These are phyloP conservation scores for Aspergillus pseudoglaucus DNA, from an alignment of 2,329 filamentous ascomycete species.

Conservation along the genomic window DNA sequence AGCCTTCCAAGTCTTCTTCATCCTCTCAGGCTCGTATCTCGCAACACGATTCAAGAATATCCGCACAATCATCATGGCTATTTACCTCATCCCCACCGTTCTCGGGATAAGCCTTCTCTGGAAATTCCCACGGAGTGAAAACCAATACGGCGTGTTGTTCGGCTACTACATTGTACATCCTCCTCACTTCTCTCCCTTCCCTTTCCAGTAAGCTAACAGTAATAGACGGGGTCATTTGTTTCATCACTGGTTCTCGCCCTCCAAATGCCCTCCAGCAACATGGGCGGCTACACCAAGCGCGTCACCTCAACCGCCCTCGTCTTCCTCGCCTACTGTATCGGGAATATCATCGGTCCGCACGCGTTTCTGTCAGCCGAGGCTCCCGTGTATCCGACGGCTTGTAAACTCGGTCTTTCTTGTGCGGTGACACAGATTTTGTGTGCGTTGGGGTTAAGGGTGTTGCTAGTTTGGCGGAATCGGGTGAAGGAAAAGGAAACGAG, in stretches of 20 bases:
- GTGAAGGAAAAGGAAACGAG: constrained; percentile 9
- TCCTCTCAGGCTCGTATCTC: constrained; percentile 48
- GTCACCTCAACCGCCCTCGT: constrained; percentile 42
- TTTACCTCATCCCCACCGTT: constrained; percentile 48
- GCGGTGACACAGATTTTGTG: constrained; percentile 14
- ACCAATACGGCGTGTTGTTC: constrained; percentile 44
- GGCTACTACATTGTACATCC: constrained; percentile 44
- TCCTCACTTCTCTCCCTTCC: neutral
- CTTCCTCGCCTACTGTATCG: constrained; percentile 38
- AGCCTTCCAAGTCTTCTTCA: constrained; percentile 46
- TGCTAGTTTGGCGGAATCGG: constrained; percentile 15
- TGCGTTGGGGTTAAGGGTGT: constrained; percentile 12
- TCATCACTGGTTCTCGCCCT: constrained; percentile 48
- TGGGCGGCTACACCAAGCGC: constrained; percentile 47
- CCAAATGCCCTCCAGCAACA: constrained; percentile 35
- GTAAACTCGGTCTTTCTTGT: constrained; percentile 43
- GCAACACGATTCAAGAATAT: constrained; percentile 47
- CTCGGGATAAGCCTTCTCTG: constrained; percentile 46
- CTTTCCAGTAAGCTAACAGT: neutral
- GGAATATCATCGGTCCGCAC: constrained; percentile 39
- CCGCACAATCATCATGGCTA: constrained; percentile 48
- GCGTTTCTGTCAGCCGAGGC: constrained; percentile 38
- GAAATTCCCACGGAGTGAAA: constrained; percentile 36
- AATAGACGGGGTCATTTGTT: constrained; percentile 39
- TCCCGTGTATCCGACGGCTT: constrained; percentile 47